phyloP scores from a whole-genome alignment of 139 green algal genomes.

The Volvox reticuliferus region DNA sequence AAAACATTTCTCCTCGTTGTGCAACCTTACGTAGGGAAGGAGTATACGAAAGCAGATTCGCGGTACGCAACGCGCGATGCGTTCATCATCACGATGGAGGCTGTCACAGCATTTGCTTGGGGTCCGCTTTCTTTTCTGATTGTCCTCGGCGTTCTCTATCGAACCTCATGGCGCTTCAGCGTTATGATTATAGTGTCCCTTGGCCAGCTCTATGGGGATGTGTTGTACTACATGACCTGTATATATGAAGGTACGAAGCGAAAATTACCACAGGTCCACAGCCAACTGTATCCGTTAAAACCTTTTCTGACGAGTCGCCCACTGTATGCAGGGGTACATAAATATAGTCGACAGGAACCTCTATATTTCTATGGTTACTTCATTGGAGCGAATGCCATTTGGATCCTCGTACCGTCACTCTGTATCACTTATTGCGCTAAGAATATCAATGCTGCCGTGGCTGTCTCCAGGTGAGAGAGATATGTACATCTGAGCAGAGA shows the following conservation, averaged over 20 bases:
- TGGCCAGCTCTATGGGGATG: slow-evolving; percentile 92
- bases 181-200: slow-evolving; percentile 82
- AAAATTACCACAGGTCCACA: not conserved
- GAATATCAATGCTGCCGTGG: slow-evolving; percentile 34
- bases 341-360: slow-evolving; percentile 76
- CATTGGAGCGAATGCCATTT: slow-evolving; percentile 60
- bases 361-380: slow-evolving; percentile 97
- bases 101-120: slow-evolving; percentile 86
- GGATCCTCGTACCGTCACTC: slow-evolving; percentile 56
- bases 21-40: slow-evolving; percentile 86
- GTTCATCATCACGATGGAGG: slow-evolving; percentile 91
- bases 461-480: not conserved
- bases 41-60: slow-evolving; percentile 92
- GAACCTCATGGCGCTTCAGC: slow-evolving; percentile 73
- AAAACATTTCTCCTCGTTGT: not conserved
- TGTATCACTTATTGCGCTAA: slow-evolving; percentile 55
- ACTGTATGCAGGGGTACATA: not conserved
- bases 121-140: slow-evolving; percentile 81
- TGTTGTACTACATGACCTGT: slow-evolving; percentile 91
- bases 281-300: too few relatives aligned
- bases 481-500: too few relatives aligned
- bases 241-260: slow-evolving; percentile 72
- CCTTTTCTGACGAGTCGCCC: too few relatives aligned
- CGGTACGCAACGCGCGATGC: slow-evolving; percentile 88
- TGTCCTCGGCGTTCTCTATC: slow-evolving; percentile 67